Conservation (phyloP, 2,329 filamentous ascomycete genomes). For the Biscogniauxia mediterranea region DNA sequence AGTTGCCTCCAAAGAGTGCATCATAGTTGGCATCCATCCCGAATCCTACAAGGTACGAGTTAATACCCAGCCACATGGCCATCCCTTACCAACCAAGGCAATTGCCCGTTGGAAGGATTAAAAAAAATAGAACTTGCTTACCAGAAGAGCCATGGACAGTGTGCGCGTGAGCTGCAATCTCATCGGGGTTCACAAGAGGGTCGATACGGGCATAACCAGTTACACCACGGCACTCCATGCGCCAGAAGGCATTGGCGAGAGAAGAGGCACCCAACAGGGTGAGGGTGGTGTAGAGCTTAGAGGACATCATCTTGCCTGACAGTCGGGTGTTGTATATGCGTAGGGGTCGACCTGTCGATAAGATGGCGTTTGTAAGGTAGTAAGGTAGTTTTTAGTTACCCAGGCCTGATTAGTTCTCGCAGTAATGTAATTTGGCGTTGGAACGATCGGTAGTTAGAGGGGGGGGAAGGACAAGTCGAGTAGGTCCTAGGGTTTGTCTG, state of each 20-base stretch:
- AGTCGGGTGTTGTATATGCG: neutral
- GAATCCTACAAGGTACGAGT: slow-evolving; percentile 54
- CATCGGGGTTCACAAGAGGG: slow-evolving; percentile 66
- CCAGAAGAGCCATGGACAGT: slow-evolving; percentile 72
- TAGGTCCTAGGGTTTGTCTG: neutral
- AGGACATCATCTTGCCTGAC: slow-evolving; percentile 25
- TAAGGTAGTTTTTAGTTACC: no score
- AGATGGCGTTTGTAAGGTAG: neutral
- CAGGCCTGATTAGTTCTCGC: no score
- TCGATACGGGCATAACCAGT: slow-evolving; percentile 72
- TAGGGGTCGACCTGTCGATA: neutral
- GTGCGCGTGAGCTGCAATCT: slow-evolving; percentile 66
- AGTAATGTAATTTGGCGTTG: neutral
- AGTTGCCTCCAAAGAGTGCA: slow-evolving; percentile 60
- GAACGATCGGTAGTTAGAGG: neutral
- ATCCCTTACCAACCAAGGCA: neutral
- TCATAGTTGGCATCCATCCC: slow-evolving; percentile 53
- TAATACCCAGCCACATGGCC: neutral
- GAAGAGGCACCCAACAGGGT: slow-evolving; percentile 33
- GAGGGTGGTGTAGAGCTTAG: slow-evolving; percentile 25
- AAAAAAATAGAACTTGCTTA: slow-evolving; percentile 44
- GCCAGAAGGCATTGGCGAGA: slow-evolving; percentile 72
- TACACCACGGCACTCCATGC: slow-evolving; percentile 76
- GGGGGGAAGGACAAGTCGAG: no score
- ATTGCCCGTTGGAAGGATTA: neutral